A percentile compares a stretch with the other conserved stretches of the same genome.
phyloP scores from a whole-genome alignment of 257 asterid species.

The Solanum commersonii region DNA sequence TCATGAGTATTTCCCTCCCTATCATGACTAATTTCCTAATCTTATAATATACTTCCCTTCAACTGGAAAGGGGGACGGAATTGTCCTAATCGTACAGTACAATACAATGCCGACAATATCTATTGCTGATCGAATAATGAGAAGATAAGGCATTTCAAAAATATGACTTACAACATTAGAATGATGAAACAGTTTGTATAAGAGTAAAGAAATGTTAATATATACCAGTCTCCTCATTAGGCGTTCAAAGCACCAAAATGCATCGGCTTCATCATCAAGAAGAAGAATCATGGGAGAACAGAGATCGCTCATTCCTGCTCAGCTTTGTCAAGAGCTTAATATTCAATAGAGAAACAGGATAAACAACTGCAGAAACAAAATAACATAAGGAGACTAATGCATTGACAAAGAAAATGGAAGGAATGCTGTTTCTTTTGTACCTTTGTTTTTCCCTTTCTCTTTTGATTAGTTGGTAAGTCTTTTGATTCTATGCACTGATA shows the following conservation, averaged over 20 bases:
- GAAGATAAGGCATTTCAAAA: neutral
- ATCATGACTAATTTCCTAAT: too few relatives aligned
- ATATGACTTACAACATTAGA: neutral
- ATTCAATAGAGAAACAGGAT: neutral
- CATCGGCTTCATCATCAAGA: slow-evolving; percentile 86
- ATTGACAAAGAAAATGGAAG: neutral
- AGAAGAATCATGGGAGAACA: slow-evolving; percentile 94
- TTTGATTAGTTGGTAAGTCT: neutral
- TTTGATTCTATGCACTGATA: neutral
- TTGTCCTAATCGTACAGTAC: neutral
- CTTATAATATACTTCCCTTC: too few relatives aligned
- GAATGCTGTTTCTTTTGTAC: neutral
- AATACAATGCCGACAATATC: neutral
- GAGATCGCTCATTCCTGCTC: slow-evolving; percentile 94
- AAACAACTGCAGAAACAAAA: neutral
- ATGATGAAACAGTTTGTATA: neutral
- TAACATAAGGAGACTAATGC: neutral
- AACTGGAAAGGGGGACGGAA: too few relatives aligned
- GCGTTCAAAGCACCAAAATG: slow-evolving; percentile 95
- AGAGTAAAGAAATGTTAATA: neutral
- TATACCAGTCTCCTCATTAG: slow-evolving; percentile 82
- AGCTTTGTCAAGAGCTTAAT: slow-evolving; percentile 12
- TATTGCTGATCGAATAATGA: neutral
- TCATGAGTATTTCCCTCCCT: too few relatives aligned
- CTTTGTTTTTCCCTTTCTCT: neutral